Conservation (phyloP, 2,329 filamentous ascomycete species). For the Stenocarpella maydis region DNA sequence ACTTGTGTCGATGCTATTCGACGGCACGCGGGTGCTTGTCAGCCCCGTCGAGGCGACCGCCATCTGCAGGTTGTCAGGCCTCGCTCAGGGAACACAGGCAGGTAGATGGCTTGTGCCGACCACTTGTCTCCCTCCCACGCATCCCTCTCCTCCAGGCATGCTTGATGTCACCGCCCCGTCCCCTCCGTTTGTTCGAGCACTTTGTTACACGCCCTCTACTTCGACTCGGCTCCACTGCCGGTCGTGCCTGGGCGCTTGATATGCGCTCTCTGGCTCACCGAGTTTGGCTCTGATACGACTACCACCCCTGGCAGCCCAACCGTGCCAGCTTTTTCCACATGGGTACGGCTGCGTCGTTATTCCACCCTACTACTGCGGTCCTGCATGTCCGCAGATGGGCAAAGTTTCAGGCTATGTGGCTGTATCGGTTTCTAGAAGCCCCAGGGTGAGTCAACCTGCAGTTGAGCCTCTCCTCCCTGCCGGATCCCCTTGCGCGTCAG, state of each 20-base stretch:
- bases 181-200: slow-evolving; percentile 1
- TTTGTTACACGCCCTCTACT: slow-evolving; percentile 12
- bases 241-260: slow-evolving; percentile 1
- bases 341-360: slow-evolving; percentile 16
- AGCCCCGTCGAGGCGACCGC: slow-evolving; percentile 28
- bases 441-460: slow-evolving; percentile 26
- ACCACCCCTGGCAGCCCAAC: neutral
- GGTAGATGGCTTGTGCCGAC: slow-evolving; percentile 1
- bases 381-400: slow-evolving; percentile 29
- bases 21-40: slow-evolving; percentile 9
- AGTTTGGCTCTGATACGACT: slow-evolving; percentile 19
- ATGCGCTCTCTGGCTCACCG: slow-evolving; percentile 21
- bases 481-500: slow-evolving; percentile 11
- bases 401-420: slow-evolving; percentile 24
- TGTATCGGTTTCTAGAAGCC: slow-evolving; percentile 31
- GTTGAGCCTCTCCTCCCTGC: slow-evolving; percentile 27
- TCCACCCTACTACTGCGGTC: neutral
- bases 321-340: slow-evolving; percentile 31
- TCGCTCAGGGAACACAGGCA: slow-evolving; percentile 23
- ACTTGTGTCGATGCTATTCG: slow-evolving; percentile 26
- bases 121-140: neutral
- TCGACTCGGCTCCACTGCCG: neutral
- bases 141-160: slow-evolving; percentile 6
- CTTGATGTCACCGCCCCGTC: slow-evolving; percentile 30
- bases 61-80: slow-evolving; percentile 29